Base-by-base conservation (phyloP, 2,329 filamentous ascomycete species). In the Monilinia laxa region DNA sequence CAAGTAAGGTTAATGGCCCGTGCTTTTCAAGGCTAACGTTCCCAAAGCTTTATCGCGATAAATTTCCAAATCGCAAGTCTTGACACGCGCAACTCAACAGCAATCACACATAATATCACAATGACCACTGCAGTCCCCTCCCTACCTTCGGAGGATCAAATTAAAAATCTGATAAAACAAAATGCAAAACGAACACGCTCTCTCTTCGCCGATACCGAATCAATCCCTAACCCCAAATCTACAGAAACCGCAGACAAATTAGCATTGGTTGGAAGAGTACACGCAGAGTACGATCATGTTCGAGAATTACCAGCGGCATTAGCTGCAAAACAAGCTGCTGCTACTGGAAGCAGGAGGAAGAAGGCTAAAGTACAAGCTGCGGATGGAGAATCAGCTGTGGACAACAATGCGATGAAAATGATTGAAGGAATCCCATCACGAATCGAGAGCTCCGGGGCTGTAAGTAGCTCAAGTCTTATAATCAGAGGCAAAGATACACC, bases 291-390 rank as follows among this genome's bases (percentile, higher is more conserved):
- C 78, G 85, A 88, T 72, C 82, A 88, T 74, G 89, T 95, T 28
- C 86, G 87, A 76, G 89, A 90, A 69, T 83, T 97, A 3, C 93
- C 93, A 7, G 86, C 89, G 28, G 86, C 86, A 1, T 83, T 97
- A 25, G 91, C 91, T 47, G 89, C 91, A 28, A 95, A 93, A 76
- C 90, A 93, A 77, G 89, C 90, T 18, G 85, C 82, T 73, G 84
- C 85, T 49, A 80, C 86, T 16, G 84, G 83, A 11, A 83, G 85
- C 68, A 83, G 87, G 70, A 83, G 87, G 71, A 83, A 87, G 71
- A 85, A 88, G 73, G 81, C 83, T 47, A 87, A 85, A 77, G 78
- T 80, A 23, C 82, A 84, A 69, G 74, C 79, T 28, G 70, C 72
- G n/a, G 69, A 72, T 20, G 69, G 70, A 12, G 66, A 53, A 11